A percentile compares a stretch with the other conserved stretches of the same genome.
Evolutionary conservation across 2,329 filamentous ascomycete species (phyloP).

Genomic region (Curvularia spicifera): DNA sequence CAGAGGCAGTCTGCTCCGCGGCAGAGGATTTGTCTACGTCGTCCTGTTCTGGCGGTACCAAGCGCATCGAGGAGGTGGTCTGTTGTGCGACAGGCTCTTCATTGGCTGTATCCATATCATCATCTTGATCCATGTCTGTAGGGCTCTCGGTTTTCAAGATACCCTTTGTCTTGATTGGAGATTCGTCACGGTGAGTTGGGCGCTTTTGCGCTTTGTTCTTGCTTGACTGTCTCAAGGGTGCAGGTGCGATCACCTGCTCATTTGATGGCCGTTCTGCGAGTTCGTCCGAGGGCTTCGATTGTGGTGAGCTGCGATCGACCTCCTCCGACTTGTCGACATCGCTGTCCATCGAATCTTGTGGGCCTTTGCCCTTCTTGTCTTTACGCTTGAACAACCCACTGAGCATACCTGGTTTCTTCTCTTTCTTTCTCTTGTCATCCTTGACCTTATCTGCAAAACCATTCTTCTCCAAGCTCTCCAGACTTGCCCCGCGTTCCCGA

Average conservation of each 20-base stretch:
- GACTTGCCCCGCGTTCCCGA: slow-evolving; percentile 65
- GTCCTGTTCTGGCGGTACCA: slow-evolving; percentile 42
- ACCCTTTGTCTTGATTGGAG: slow-evolving; percentile 42
- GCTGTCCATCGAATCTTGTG: slow-evolving; percentile 42
- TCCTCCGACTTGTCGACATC: slow-evolving; percentile 57
- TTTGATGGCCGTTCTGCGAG: slow-evolving; percentile 36
- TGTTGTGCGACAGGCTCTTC: slow-evolving; percentile 29
- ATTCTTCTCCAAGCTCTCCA: slow-evolving; percentile 77
- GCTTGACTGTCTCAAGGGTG: slow-evolving; percentile 43
- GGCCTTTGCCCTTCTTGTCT: slow-evolving; percentile 60
- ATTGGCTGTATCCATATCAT: slow-evolving; percentile 20
- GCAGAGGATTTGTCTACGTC: slow-evolving; percentile 19
- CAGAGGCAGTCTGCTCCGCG: slow-evolving; percentile 31
- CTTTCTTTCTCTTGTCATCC: slow-evolving; percentile 77
- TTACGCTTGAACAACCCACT: slow-evolving; percentile 72
- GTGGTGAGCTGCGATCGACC: slow-evolving; percentile 42
- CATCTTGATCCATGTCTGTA: slow-evolving; percentile 30
- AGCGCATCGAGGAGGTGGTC: slow-evolving; percentile 41
- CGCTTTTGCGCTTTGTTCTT: slow-evolving; percentile 51
- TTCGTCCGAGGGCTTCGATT: slow-evolving; percentile 43
- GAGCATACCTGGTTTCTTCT: slow-evolving; percentile 74
- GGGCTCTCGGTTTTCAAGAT: slow-evolving; percentile 43
- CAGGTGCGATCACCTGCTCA: slow-evolving; percentile 33
- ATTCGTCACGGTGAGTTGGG: slow-evolving; percentile 39
- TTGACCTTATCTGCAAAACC: slow-evolving; percentile 66